Evolutionary conservation across 768 basidiomycete species (phyloP).

Genomic region (Termitomyces sp.): DNA sequence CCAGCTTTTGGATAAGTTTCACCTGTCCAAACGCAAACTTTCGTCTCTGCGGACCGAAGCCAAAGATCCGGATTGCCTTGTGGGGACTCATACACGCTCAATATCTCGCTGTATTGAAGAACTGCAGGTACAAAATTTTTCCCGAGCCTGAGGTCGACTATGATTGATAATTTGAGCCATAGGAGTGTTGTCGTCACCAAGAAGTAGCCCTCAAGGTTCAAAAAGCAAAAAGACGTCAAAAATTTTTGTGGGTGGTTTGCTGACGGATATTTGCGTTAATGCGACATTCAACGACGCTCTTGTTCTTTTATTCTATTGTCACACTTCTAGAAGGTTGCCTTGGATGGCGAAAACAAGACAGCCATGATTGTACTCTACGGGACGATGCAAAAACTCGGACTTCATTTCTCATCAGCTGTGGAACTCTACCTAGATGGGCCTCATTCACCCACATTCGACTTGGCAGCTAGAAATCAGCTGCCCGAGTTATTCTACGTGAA

Average conservation of each 20-base stretch:
- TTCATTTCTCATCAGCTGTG: background rate
- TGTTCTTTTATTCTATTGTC: constrained; percentile 13
- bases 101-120: constrained; percentile 19
- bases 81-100: constrained; percentile 18
- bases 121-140: constrained; percentile 16
- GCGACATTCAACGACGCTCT: constrained; percentile 20
- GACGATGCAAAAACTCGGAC: constrained; percentile 12
- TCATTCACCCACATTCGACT: constrained; percentile 6
- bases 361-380: constrained; percentile 18
- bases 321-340: constrained; percentile 19
- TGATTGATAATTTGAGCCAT: constrained; percentile 10
- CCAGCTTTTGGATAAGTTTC: constrained; percentile 18
- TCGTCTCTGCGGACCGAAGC: background rate
- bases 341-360: constrained; percentile 20
- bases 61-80: constrained; percentile 9
- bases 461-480: background rate
- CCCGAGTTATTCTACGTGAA: constrained; percentile 23
- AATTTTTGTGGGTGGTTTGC: too few relatives aligned
- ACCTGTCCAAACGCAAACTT: background rate
- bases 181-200: constrained; percentile 16
- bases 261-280: too few relatives aligned
- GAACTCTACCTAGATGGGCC: constrained; percentile 6
- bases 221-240: constrained; percentile 16
- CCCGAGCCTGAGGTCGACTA: constrained; percentile 9
- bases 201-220: constrained; percentile 22